Base-by-base conservation (phyloP, 371 early-diverging fungal genomes). In the Mortierella sp. region DNA sequence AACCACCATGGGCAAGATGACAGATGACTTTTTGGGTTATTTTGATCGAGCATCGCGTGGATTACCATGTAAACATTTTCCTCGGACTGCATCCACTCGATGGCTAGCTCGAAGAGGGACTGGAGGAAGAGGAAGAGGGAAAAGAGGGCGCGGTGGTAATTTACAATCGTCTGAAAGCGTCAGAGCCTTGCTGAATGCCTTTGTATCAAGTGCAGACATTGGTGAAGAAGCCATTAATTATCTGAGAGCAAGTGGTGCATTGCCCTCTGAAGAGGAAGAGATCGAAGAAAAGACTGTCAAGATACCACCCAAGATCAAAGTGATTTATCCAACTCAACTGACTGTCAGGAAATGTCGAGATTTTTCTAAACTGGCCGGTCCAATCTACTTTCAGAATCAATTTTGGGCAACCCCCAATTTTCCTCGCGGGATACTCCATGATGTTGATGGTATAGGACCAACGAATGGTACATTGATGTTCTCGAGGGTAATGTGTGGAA, bases 381-480 rank as follows among this genome's bases (percentile, higher is more conserved):
- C 69, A 2, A 44, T 77, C 11, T 68, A 67, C 43, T 57, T 68
- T n/a, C 66, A 53, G 28, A 14, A 29, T 1, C 45, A 68, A 23
- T 72, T 21, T n/a, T 77, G 79, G 79, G 30, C 26, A 1, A 55
- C 62, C 2, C 37, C 51, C 0, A 62, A 63, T 7, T 77, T 56
- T 28, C 79, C 79, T 1, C 46, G 53, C 19, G 25, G 51, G 19
- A 66, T 69, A 46, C 58, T 72, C 66, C 69, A 77, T 4, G 72
- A 72, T 30, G 69, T 65, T 48, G 79, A 72, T 5, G 68, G 72
- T 50, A 66, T 61, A 7, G 79, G 69, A 1, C 26, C 28, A 0
- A 60, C 45, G 29, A 37, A 46, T n/a, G 69, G 72, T 1, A 72
- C 68, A 9, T 52, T 77, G 72, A 77, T 77, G 79, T 72, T 72